phyloP scores from a whole-genome alignment of 768 basidiomycete genomes.

The Termitomyces bulborhizus region DNA sequence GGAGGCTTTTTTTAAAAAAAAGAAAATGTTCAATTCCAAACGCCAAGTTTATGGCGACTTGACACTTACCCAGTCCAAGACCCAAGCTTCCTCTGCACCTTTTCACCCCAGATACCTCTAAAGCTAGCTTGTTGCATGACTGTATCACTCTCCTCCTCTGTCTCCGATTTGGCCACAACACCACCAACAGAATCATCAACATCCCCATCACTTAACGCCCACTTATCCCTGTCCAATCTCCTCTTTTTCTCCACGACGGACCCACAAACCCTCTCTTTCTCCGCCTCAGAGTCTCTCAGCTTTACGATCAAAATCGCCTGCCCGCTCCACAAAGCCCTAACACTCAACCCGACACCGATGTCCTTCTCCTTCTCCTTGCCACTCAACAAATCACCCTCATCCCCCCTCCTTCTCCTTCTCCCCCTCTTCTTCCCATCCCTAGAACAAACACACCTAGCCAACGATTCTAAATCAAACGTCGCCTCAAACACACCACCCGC shows the following conservation, averaged over 20 bases:
- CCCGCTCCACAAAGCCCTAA: conserved; percentile 40
- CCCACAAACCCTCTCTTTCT: conserved; percentile 7
- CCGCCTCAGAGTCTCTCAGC: conserved; percentile 32
- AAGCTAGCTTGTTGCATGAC: conserved; percentile 18
- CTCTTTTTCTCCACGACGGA: conserved; percentile 1
- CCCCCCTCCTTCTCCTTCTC: conserved; percentile 16
- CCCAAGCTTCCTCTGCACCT: conserved; percentile 36
- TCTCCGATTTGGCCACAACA: conserved; percentile 24
- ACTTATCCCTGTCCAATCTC: conserved; percentile 15
- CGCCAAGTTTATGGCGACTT: not conserved
- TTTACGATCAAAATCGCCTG: conserved; percentile 28
- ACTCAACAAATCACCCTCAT: conserved; percentile 12
- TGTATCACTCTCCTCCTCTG: conserved; percentile 41
- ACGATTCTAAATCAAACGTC: conserved; percentile 44
- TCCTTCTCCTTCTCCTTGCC: conserved; percentile 22
- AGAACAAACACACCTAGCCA: conserved; percentile 40
- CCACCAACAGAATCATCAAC: conserved; percentile 17
- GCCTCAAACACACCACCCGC: conserved; percentile 36
- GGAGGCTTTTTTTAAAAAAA: conserved; percentile 12
- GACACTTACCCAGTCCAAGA: conserved; percentile 36
- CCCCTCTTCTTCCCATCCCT: conserved; percentile 22
- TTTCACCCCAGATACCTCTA: conserved; percentile 35
- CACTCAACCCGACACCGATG: conserved; percentile 27
- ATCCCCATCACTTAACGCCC: conserved; percentile 36
- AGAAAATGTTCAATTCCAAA: not conserved